Conservation (phyloP, 306 rosid species). For the Mucuna pruriens region DNA sequence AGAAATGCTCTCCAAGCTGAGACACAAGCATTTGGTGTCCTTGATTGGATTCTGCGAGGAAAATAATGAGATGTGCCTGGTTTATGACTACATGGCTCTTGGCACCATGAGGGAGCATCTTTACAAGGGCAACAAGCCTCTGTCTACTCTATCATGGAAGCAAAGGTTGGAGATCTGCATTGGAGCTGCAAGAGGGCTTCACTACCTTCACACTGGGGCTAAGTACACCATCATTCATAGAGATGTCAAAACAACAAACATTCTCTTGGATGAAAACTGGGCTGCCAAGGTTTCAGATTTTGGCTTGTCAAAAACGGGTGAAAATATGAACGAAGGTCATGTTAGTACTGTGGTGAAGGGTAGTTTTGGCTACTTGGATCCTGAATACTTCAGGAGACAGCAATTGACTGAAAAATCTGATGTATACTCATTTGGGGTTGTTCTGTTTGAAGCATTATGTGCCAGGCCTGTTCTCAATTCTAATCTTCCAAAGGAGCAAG, state of each 20-base stretch:
- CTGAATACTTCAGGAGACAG: conserved; percentile 69
- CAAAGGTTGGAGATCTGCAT: conserved; percentile 66
- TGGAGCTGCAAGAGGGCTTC: conserved; percentile 69
- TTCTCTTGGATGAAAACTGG: conserved; percentile 66
- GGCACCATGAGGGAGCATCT: conserved; percentile 65
- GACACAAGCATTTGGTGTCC: conserved; percentile 69
- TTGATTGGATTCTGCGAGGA: conserved; percentile 68
- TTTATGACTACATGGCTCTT: conserved; percentile 60
- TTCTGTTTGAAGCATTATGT: conserved; percentile 58
- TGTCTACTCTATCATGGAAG: conserved; percentile 54
- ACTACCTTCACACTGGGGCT: conserved; percentile 69
- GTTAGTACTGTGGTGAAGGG: conserved; percentile 70
- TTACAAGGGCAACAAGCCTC: conserved; percentile 53
- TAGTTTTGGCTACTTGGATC: conserved; percentile 68
- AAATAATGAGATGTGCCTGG: conserved; percentile 58
- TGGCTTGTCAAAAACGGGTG: conserved; percentile 70
- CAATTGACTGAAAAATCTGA: conserved; percentile 66
- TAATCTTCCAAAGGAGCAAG: conserved; percentile 61
- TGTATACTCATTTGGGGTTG: conserved; percentile 68
- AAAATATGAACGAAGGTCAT: conserved; percentile 51
- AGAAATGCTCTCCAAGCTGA: conserved; percentile 68
- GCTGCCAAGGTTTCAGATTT: conserved; percentile 68
- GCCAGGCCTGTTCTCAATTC: conserved; percentile 63
- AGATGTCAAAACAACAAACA: conserved; percentile 67
- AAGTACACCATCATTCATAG: conserved; percentile 68